Base-by-base conservation (phyloP, 2,329 filamentous ascomycete species). In the Talaromyces sp. region DNA sequence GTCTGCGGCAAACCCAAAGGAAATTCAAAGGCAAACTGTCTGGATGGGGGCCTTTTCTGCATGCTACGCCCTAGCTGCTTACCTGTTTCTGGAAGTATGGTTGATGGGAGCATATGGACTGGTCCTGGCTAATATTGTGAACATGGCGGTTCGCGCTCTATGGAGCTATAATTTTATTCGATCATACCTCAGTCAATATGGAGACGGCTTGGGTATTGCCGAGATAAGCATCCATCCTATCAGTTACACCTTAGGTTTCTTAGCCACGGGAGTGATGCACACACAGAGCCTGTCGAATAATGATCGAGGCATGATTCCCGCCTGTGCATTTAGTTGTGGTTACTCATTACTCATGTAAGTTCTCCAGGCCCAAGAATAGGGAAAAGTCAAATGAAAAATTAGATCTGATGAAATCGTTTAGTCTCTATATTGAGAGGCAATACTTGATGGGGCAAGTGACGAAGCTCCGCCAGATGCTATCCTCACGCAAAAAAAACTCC, bases 11-110 rank as follows among this genome's bases (percentile, higher is more conserved):
- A 87, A 83, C 0, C 82, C 90, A 57, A 73, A 80, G 3, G 82
- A 97, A 61, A 83, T 99, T 3, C 85, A 90, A 57, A 73, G 70
- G 3, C 94, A 99, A 70, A 90, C 89, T 0, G 70, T 85, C 4
- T 94, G 87, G 86, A 97, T 99, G 93, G 82, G 83, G 3, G 80
- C 75, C 2, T 97, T 96, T 69, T 96, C 91, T 2, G 76, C 82
- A 7, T 82, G 83, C 1, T 97, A 97, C 70, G 89, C 85, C 0
- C 75, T 77, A 0, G 85, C 88, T 0, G 90, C 91, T 1, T 95
- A 86, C 65, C 57, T 91, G 5, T 89, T 91, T 59, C 79, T 99
- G 58, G 77, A 80, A n/a, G 74, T 90, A 9, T 71, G 89, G 20
- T 77, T 80, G 7, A 75, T 89, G 56, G 94, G 91, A 0, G 92